Base-by-base conservation (phyloP, 768 basidiomycete species). In the Ephemerocybe angulata region DNA sequence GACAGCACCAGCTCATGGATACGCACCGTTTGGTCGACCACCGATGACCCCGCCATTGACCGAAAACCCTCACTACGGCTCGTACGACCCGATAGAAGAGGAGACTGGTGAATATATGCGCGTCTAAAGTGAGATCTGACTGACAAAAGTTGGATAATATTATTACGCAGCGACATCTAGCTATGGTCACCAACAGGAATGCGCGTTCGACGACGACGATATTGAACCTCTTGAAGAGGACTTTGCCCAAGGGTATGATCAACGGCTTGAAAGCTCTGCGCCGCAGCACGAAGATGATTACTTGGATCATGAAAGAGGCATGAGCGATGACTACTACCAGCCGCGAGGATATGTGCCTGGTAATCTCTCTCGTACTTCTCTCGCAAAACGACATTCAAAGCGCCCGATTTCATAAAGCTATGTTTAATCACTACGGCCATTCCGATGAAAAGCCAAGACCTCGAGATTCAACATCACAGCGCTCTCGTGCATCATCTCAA, bases 91-190 rank as follows among this genome's bases (percentile, higher is more conserved):
- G 27, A 41, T 60, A 1, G 72, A 71, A 17, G 22, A 57, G 57
- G 71, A 68, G 37, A 68, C 67, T 56, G 64, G 73, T 73, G 59
- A 55, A 59, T 75, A 66, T 71, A 71, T 74, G 74, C 71, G 65
- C 60, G 21, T 42, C 31, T 22, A 19, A 55, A 25, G 25, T 12
- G 25, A 27, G 13, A 15, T 46, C 3, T 19, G 22, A 22, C 17
- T 13, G 15, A 11, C n/a, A n/a, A n/a, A n/a, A n/a, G 24, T 28
- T 3, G 11, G 12, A 15, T 46, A 19, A 46, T 28, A 6, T 28
- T 2, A 27, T 12, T 46, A 28, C 12, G 12, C 22, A 6, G 7
- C 4, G 25, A 3, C 44, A 28, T n/a, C 15, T 46, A 12, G 19
- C 2, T 46, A 46, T 28, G 19, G 7, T 13, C 11, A 46, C 27